Base-by-base conservation (phyloP, 78 protist genomes). In the Dictyostelium firmibasis region DNA sequence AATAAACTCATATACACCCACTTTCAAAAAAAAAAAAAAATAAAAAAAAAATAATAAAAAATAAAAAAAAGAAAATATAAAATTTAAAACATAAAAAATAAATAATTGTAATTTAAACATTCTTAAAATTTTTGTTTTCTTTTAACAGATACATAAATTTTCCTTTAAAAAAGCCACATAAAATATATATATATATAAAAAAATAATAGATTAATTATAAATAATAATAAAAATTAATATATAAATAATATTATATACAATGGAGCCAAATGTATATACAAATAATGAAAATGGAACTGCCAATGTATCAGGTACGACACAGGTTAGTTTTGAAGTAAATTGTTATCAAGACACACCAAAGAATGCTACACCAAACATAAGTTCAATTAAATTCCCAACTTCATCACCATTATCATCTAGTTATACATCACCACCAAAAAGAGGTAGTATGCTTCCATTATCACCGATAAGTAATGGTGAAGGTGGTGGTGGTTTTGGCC, bases 281-380 rank as follows among this genome's bases (percentile, higher is more conserved):
- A 64, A 64, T 64, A 76, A 41, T 38, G 82, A 76, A 76, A 76
- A 33, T 41, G 53, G 53, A 38, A 76, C 82, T 23, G 82, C 82
- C 0, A 38, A 38, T 31, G 8, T 70, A 35, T 33, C 82, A 18
- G 53, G 53, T 16, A 38, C 82, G 38, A 76, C 82, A 36, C 44
- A 76, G 13, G 77, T 70, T 76, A 76, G 82, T 76, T 76, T 41
- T 76, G 82, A 41, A 76, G 82, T 76, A 2, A 76, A 76, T 76
- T 76, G 82, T 41, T 76, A 76, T 76, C 82, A 76, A n/a, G 82
- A 76, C 23, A 38, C 82, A n/a, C 82, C 82, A 36, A 76, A 76
- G 31, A 76, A 38, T 76, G 25, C 20, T 18, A 76, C 82, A 38
- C 82, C 82, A 36, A 76, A 38, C 10, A 18, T 41, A 76, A 33